phyloP scores from a whole-genome alignment of 768 basidiomycete species.

The Phaffia australis region DNA sequence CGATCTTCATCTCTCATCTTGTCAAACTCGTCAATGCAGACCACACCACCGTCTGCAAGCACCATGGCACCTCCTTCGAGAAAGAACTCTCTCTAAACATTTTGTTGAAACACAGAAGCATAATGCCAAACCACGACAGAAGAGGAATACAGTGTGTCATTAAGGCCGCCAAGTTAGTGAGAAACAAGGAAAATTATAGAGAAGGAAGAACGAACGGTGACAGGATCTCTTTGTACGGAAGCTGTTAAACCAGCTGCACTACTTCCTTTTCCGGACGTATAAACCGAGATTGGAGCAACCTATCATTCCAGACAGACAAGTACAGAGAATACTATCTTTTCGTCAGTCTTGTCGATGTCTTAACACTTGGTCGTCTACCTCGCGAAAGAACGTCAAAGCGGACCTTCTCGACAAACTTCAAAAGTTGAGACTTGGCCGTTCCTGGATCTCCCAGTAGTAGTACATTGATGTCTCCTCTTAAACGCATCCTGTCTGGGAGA shows the following conservation, averaged over 20 bases:
- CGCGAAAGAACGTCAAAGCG: background rate
- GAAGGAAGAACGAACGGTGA: constrained; percentile 53
- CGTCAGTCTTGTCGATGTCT: too few relatives aligned
- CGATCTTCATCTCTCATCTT: constrained; percentile 99
- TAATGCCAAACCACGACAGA: too few relatives aligned
- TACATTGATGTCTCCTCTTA: constrained; percentile 97
- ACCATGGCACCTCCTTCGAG: constrained; percentile 99
- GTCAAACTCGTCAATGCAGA: constrained; percentile 99
- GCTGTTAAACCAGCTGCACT: constrained; percentile 98
- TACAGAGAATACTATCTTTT: too few relatives aligned
- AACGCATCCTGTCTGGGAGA: constrained; percentile 89
- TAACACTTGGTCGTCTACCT: too few relatives aligned
- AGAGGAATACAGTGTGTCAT: background rate
- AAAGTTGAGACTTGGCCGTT: constrained; percentile 92
- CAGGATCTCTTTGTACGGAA: constrained; percentile 84
- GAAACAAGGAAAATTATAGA: background rate
- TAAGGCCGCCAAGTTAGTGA: too few relatives aligned
- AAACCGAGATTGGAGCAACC: constrained; percentile 96
- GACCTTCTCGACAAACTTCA: constrained; percentile 97
- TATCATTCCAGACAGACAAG: constrained; percentile 31
- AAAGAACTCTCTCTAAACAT: constrained; percentile 80
- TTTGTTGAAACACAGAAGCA: background rate
- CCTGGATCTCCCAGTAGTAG: constrained; percentile 92
- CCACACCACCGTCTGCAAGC: constrained; percentile 91
- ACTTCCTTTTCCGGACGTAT: constrained; percentile 96